Percentiles rank a stretch among this genome's conserved stretches.
phyloP scores from a whole-genome alignment of 2,329 filamentous ascomycete genomes.

The Venturia nashicola region DNA sequence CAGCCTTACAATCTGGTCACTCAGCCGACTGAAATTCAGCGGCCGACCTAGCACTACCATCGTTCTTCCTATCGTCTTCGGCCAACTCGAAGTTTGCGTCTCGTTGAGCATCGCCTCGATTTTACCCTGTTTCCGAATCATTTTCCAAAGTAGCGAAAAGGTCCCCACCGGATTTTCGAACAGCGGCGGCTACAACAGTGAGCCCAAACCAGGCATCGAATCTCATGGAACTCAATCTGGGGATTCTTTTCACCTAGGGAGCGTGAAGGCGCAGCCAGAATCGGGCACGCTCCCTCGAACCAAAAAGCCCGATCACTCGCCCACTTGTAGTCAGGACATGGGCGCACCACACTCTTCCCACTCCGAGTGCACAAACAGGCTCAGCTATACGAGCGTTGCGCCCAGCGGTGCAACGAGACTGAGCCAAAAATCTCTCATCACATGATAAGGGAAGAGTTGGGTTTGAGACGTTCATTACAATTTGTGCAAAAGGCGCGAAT shows the following conservation, averaged over 20 bases:
- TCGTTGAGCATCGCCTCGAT: slow-evolving; percentile 6
- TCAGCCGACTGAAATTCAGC: not conserved
- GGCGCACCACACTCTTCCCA: not conserved
- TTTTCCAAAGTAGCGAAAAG: slow-evolving; percentile 8
- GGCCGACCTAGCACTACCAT: not conserved
- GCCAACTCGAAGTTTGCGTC: slow-evolving; percentile 3
- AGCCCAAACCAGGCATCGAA: not conserved
- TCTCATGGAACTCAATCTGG: not conserved
- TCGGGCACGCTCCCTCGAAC: not conserved
- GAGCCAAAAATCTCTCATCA: not conserved
- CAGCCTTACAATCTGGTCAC: slow-evolving; percentile 1
- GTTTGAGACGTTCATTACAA: too few species aligned
- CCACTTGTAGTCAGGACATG: not conserved
- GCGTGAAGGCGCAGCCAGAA: not conserved
- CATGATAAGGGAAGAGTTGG: not conserved
- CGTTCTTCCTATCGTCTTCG: slow-evolving; percentile 5
- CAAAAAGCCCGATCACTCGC: not conserved
- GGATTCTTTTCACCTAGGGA: not conserved
- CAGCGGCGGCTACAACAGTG: not conserved
- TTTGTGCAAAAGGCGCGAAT: not conserved
- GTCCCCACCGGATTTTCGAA: not conserved
- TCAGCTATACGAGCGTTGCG: not conserved
- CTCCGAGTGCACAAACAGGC: not conserved
- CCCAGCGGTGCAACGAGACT: not conserved
- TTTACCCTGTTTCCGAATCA: slow-evolving; percentile 8